Conservation (phyloP, 345 rosid genomes). For the Corymbia maculata region DNA sequence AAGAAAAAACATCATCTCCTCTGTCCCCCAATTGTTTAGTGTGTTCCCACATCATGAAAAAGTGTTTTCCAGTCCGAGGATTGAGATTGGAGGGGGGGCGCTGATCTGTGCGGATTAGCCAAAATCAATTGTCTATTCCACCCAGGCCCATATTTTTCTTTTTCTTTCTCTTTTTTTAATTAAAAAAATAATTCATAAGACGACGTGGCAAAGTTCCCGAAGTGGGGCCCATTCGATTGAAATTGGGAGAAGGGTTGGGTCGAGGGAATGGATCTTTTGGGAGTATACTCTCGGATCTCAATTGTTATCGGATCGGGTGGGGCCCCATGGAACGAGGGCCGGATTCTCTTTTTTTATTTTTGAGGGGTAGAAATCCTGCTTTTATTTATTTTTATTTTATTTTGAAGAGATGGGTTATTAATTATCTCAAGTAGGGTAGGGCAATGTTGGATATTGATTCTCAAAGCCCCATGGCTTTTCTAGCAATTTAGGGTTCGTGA, state of each 20-base stretch:
- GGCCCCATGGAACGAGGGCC: background rate
- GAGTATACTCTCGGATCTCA: background rate
- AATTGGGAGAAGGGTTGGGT: background rate
- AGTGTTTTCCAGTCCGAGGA: background rate
- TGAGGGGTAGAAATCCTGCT: background rate
- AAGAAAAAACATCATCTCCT: background rate
- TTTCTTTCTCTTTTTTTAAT: too few species aligned
- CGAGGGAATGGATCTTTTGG: background rate
- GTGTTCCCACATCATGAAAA: background rate
- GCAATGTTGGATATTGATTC: background rate
- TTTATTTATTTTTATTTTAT: background rate
- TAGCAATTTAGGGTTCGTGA: background rate
- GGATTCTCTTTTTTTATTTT: background rate
- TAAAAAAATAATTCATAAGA: background rate
- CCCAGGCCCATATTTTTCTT: background rate
- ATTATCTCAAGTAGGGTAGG: background rate
- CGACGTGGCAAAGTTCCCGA: background rate
- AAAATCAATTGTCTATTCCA: background rate
- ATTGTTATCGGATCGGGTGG: background rate
- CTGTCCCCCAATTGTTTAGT: background rate
- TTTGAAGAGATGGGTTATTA: background rate
- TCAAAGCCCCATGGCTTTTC: background rate
- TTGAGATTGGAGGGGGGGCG: background rate
- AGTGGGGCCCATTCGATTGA: background rate
- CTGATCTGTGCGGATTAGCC: background rate